A percentile compares a stretch with the other conserved stretches of the same genome.
Conservation (phyloP, 345 rosid genomes). For the Sonneratia alba region DNA sequence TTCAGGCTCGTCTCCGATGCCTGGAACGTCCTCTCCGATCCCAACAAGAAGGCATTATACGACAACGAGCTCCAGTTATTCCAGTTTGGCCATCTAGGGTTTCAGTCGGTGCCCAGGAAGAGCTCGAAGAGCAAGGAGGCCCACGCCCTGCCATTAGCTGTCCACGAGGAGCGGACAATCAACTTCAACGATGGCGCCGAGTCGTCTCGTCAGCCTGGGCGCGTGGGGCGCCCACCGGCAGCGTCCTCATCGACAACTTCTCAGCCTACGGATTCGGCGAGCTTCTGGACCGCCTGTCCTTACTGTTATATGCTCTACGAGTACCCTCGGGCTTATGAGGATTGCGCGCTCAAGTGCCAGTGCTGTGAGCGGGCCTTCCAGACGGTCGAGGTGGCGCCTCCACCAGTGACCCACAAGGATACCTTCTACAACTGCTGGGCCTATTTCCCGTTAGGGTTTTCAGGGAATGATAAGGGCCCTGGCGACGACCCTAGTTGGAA, state of each 20-base stretch:
- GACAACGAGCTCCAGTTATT: conserved; percentile 59
- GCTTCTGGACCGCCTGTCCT: conserved; percentile 95
- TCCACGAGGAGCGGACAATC: neutral
- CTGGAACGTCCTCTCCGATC: conserved; percentile 67
- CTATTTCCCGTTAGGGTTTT: conserved; percentile 56
- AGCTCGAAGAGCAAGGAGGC: conserved; percentile 19
- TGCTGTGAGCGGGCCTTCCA: conserved; percentile 72
- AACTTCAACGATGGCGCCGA: conserved; percentile 9
- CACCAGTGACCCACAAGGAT: conserved; percentile 53
- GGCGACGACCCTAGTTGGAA: conserved; percentile 46
- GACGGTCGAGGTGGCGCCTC: conserved; percentile 49
- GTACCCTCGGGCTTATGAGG: conserved; percentile 68
- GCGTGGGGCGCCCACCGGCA: neutral
- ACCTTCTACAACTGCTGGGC: conserved; percentile 68
- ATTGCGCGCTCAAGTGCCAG: conserved; percentile 67
- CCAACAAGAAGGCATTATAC: conserved; percentile 53
- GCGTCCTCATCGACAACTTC: neutral
- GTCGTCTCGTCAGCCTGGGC: conserved; percentile 4
- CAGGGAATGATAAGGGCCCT: conserved; percentile 21
- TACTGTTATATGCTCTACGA: conserved; percentile 74
- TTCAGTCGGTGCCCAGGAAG: conserved; percentile 13
- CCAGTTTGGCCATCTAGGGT: conserved; percentile 36
- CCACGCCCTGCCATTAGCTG: conserved; percentile 17
- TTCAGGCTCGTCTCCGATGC: conserved; percentile 68
- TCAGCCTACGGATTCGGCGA: conserved; percentile 12